These are phyloP conservation scores for Carallia pectinifolia DNA, from an alignment of 345 rosid species.

Conservation along the genomic window DNA sequence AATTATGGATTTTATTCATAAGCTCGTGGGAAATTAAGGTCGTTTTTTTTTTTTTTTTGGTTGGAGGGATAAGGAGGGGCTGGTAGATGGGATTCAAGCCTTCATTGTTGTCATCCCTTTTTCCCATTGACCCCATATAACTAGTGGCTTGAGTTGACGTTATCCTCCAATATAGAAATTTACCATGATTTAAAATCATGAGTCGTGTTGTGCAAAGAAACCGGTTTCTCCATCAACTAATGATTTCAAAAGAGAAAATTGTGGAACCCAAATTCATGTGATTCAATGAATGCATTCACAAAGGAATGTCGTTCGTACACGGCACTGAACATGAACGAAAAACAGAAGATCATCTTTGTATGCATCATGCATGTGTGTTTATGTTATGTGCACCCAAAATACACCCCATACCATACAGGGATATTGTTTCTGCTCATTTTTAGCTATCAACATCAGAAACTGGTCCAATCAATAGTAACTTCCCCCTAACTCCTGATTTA, in stretches of 20 bases:
- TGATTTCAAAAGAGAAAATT: background rate
- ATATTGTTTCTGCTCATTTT: background rate
- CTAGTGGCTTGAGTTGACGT: background rate
- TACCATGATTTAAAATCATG: background rate
- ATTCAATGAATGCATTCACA: background rate
- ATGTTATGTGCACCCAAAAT: background rate
- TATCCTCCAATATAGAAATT: background rate
- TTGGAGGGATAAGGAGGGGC: no score
- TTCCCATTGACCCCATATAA: background rate
- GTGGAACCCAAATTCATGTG: constrained; percentile 1
- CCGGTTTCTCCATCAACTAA: background rate
- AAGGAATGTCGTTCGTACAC: constrained; percentile 3
- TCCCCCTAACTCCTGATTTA: background rate
- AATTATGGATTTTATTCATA: no score
- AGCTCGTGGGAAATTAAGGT: no score
- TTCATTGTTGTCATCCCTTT: background rate
- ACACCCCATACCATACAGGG: background rate
- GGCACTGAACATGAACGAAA: background rate
- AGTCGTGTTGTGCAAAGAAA: background rate
- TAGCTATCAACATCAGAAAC: background rate
- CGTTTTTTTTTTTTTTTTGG: no score
- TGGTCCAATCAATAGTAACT: background rate
- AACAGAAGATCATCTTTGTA: no score
- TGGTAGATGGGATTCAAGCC: no score
- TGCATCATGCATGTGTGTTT: background rate